Evolutionary conservation across 2,329 filamentous ascomycete genomes (phyloP).

Genomic region (Mycosphaerella sp.): DNA sequence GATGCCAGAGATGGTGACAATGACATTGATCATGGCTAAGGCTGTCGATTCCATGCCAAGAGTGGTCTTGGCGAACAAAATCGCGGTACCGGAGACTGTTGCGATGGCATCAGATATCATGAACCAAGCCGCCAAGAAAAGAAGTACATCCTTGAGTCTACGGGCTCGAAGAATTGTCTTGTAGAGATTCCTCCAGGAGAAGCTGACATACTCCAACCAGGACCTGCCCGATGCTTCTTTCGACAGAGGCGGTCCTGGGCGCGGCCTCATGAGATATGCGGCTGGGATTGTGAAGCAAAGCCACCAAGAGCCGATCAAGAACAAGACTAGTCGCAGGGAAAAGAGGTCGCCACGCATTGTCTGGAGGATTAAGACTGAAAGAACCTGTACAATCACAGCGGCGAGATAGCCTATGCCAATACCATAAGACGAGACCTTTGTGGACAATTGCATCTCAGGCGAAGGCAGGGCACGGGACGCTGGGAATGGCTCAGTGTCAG

Average conservation of each 20-base stretch:
- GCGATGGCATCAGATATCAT: conserved; percentile 89
- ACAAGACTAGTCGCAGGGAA: conserved; percentile 78
- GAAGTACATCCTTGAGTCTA: conserved; percentile 63
- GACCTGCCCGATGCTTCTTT: conserved; percentile 33
- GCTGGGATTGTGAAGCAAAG: conserved; percentile 82
- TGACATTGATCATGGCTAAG: conserved; percentile 87
- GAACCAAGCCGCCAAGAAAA: conserved; percentile 89
- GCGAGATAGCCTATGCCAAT: conserved; percentile 92
- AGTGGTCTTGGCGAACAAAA: conserved; percentile 91
- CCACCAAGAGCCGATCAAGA: conserved; percentile 89
- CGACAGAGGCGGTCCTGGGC: conserved; percentile 71
- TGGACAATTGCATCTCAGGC: conserved; percentile 73
- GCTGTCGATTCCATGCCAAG: conserved; percentile 84
- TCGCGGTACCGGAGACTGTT: conserved; percentile 88
- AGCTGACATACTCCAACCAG: conserved; percentile 67
- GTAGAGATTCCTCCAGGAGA: conserved; percentile 81
- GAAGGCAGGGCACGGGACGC: conserved; percentile 41
- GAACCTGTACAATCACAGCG: conserved; percentile 74
- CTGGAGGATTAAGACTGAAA: conserved; percentile 71
- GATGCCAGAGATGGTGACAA: conserved; percentile 77
- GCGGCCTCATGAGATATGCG: conserved; percentile 76
- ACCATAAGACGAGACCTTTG: conserved; percentile 82
- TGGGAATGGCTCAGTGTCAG: conserved; percentile 29
- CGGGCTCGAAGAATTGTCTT: conserved; percentile 71
- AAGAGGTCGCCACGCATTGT: conserved; percentile 69